Base-by-base conservation (phyloP, 2,329 filamentous ascomycete genomes). In the Penicillium digitatum region DNA sequence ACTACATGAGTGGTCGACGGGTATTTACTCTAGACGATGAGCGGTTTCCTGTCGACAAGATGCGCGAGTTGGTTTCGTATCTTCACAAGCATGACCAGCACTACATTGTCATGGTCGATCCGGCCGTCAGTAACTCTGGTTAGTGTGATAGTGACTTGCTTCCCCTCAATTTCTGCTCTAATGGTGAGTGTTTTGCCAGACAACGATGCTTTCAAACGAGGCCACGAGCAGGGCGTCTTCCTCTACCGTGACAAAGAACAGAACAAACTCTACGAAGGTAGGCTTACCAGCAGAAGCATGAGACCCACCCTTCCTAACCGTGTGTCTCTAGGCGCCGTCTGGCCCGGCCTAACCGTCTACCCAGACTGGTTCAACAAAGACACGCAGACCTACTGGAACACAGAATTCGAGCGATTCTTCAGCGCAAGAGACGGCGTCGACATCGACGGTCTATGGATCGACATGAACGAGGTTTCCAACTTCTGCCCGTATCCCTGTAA, bases 381-480 rank as follows among this genome's bases (percentile, higher is more conserved):
- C 48, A 82, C 84, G 1, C 79, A 84, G 45, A 65, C 73, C 1
- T 94, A 85, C 71, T 93, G 89, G 89, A 84, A 84, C 60, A 77
- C 79, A 5, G 82, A 92, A 66, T 87, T 93, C 62, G 70, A 67
- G 0, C 69, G 66, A 1, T 89, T 89, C 74, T 91, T 92, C 73
- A 71, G 80, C 56, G 72, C 81, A 0, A 76, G 84, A 0, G 79
- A 74, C 2, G 89, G 88, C 29, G 79, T 93, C 16, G 83, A 92
- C 60, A 87, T 93, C 46, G 89, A 93, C 58, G 89, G 82, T 1
- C 76, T 93, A 1, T 92, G 88, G 86, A 89, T 89, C 61, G 87
- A 90, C 62, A 83, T 87, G 81, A 85, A 84, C 56, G 82, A 85
- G 64, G 78, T 76, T 3, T 72, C 78, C 5, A 80, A 78, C 60